These are phyloP conservation scores for Phytophthora podocarpi DNA, from an alignment of 352 stramenopile genomes.

Conservation along the genomic window DNA sequence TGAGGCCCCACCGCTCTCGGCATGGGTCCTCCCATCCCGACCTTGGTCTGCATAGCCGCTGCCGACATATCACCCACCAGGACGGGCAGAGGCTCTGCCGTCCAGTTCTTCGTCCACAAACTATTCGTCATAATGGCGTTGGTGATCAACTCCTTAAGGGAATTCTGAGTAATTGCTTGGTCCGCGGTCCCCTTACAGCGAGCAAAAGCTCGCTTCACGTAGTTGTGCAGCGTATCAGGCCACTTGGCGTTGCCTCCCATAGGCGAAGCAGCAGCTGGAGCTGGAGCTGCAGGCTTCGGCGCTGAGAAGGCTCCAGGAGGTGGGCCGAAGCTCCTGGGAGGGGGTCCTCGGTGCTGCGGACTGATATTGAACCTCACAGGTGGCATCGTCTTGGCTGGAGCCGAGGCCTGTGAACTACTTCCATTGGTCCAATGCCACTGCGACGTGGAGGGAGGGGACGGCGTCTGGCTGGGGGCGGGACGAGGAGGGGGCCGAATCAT, in stretches of 20 bases:
- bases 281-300: conserved; percentile 9
- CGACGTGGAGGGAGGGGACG: conserved; percentile 23
- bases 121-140: conserved; percentile 85
- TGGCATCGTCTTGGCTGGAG: conserved; percentile 24
- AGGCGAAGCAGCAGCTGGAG: conserved; percentile 11
- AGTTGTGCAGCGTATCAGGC: conserved; percentile 83
- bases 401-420: conserved; percentile 8
- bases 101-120: conserved; percentile 88
- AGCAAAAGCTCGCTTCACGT: conserved; percentile 87
- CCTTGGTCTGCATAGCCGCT: conserved; percentile 30
- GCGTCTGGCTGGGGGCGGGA: conserved; percentile 18
- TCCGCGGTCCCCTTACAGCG: conserved; percentile 77
- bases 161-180: conserved; percentile 78
- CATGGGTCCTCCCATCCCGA: conserved; percentile 26
- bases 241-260: conserved; percentile 67
- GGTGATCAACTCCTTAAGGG: conserved; percentile 84
- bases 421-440: conserved; percentile 81
- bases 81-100: conserved; percentile 69
- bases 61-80: conserved; percentile 55
- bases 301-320: conserved; percentile 20
- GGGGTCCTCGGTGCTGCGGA: conserved; percentile 15
- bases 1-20: not conserved
- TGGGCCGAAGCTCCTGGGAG: conserved; percentile 22
- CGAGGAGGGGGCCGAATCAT: conserved; percentile 51
- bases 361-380: conserved; percentile 57